phyloP scores from a whole-genome alignment of 2,329 filamentous ascomycete species.

The Aquanectria penicillioides region DNA sequence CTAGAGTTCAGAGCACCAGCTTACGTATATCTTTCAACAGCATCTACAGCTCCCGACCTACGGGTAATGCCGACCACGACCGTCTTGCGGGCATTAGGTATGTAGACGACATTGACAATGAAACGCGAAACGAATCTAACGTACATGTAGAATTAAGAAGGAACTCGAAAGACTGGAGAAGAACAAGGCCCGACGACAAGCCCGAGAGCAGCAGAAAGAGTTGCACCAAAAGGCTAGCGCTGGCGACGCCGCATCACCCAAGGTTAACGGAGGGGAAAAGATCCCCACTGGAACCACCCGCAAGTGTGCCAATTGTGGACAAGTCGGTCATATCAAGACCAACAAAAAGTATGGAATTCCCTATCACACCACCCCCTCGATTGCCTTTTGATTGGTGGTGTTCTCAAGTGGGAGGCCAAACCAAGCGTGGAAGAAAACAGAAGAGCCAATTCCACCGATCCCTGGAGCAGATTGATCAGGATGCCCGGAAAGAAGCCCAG shows the following conservation, averaged over 20 bases:
- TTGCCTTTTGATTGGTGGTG: conserved; percentile 48
- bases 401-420: conserved; percentile 26
- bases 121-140: conserved; percentile 24
- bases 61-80: conserved; percentile 61
- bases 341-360: conserved; percentile 85
- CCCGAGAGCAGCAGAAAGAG: conserved; percentile 89
- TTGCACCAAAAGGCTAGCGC: conserved; percentile 58
- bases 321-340: conserved; percentile 97
- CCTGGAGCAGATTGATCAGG: conserved; percentile 38
- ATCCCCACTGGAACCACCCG: conserved; percentile 75
- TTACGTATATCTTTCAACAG: conserved; percentile 55
- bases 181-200: conserved; percentile 90
- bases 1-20: conserved; percentile 47
- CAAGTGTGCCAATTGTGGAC: conserved; percentile 97
- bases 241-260: conserved; percentile 62
- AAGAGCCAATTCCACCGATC: conserved; percentile 30
- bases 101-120: conserved; percentile 8
- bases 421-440: conserved; percentile 29
- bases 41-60: conserved; percentile 60
- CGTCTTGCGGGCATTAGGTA: conserved; percentile 57
- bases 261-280: conserved; percentile 56
- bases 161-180: conserved; percentile 87
- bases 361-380: conserved; percentile 41
- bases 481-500: conserved; percentile 19
- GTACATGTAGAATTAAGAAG: conserved; percentile 52